Percentiles rank a stretch among this genome's conserved stretches.
Conservation (phyloP, 192 early-diverging fungal species). For the Podila clonocystis region DNA sequence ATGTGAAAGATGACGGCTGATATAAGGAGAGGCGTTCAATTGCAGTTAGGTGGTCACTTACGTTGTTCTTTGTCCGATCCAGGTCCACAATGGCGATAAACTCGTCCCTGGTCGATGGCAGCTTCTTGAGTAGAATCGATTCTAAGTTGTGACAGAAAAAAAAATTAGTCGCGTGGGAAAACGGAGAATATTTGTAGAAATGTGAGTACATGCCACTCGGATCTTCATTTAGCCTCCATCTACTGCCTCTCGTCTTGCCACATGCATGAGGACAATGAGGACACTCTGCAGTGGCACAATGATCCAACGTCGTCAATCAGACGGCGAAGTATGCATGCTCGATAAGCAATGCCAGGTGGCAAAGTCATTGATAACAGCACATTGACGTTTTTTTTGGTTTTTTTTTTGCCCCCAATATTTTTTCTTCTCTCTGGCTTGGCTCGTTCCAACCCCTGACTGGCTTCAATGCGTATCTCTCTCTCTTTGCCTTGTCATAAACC, state of each 20-base stretch:
- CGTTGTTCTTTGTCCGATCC: constrained; percentile 32
- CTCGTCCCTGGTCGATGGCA: constrained; percentile 20
- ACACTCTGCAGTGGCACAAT: too few species aligned
- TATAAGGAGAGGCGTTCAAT: background rate
- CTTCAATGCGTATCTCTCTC: background rate
- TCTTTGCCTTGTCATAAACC: too few species aligned
- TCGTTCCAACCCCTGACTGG: background rate
- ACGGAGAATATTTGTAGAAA: background rate
- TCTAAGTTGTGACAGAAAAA: constrained; percentile 2
- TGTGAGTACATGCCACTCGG: too few species aligned
- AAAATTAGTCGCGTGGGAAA: background rate
- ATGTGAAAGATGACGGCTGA: background rate
- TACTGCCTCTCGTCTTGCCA: too few species aligned
- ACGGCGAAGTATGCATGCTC: too few species aligned
- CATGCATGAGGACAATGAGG: too few species aligned
- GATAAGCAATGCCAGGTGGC: too few species aligned
- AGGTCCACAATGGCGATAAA: constrained; percentile 18
- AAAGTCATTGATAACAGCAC: background rate
- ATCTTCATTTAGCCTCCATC: too few species aligned
- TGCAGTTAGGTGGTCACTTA: constrained; percentile 3
- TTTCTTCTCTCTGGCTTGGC: background rate
- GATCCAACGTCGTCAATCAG: too few species aligned
- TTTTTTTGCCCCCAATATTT: background rate
- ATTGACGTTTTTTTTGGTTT: background rate
- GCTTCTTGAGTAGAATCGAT: constrained; percentile 21